Evolutionary conservation across 176 grass and related monocot genomes (phyloP).

Genomic region (Melocanna baccifera): DNA sequence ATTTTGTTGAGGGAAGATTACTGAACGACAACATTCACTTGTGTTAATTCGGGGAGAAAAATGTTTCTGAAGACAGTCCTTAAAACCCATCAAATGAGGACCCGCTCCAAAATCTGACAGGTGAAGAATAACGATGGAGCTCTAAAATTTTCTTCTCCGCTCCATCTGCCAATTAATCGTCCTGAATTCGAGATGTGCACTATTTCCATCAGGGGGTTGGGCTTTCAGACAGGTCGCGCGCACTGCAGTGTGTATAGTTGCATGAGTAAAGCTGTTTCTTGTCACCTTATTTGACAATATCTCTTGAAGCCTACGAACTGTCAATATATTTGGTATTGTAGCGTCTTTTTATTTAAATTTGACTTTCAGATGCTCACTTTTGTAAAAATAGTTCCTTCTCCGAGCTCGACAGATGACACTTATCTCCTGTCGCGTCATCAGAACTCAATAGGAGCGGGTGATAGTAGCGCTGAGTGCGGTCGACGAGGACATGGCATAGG

Average conservation of each 20-base stretch:
- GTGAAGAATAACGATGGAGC: slow-evolving; percentile 4
- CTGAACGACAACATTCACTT: not conserved
- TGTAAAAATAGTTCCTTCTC: too few species aligned
- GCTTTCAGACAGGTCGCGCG: not conserved
- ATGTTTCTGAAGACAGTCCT: not conserved
- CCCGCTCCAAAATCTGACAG: too few species aligned
- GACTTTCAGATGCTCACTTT: too few species aligned
- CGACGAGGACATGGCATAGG: too few species aligned
- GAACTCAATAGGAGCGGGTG: too few species aligned
- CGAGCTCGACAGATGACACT: too few species aligned
- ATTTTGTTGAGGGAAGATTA: not conserved
- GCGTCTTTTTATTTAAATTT: too few species aligned
- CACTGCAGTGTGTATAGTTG: too few species aligned
- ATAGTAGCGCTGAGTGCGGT: too few species aligned
- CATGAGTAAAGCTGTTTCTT: not conserved
- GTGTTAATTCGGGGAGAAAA: not conserved
- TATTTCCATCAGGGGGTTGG: not conserved
- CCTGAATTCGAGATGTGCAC: not conserved
- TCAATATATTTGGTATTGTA: too few species aligned
- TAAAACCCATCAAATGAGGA: not conserved
- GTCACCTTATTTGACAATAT: not conserved
- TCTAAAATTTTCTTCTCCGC: not conserved
- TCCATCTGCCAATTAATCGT: not conserved
- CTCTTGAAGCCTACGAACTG: too few species aligned
- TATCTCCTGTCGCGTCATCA: too few species aligned